phyloP scores from a whole-genome alignment of 257 asterid species.

The Craterostigma plantagineum region DNA sequence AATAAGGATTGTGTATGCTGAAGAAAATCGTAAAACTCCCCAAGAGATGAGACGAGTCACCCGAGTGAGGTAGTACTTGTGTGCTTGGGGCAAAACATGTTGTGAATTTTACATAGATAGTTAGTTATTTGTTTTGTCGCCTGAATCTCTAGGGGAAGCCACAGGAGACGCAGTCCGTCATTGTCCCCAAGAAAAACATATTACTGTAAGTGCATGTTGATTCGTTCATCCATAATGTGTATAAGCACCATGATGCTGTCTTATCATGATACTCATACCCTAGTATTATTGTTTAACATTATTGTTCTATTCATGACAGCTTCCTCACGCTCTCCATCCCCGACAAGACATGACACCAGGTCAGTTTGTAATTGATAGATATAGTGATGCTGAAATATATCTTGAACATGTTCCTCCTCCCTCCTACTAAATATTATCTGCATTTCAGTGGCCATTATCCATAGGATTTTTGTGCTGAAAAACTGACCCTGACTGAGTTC shows the following conservation, averaged over 20 bases:
- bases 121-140: slow-evolving; percentile 2
- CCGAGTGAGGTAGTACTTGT: slow-evolving; percentile 36
- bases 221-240: slow-evolving; percentile 7
- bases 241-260: neutral
- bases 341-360: slow-evolving; percentile 47
- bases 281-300: slow-evolving; percentile 8
- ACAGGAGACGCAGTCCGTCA: slow-evolving; percentile 52
- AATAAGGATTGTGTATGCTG: slow-evolving; percentile 82
- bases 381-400: too few species aligned
- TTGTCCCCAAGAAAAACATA: slow-evolving; percentile 52
- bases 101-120: neutral
- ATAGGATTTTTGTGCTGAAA: too few species aligned
- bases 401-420: neutral
- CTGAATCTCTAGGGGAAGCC: slow-evolving; percentile 43
- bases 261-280: neutral
- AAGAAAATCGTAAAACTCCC: slow-evolving; percentile 88
- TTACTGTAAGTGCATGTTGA: slow-evolving; percentile 56
- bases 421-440: neutral
- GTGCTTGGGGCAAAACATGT: slow-evolving; percentile 3
- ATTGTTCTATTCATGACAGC: slow-evolving; percentile 38
- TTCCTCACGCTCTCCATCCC: slow-evolving; percentile 59
- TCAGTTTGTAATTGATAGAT: slow-evolving; percentile 19
- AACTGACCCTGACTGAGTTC: too few species aligned
- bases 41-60: slow-evolving; percentile 72
- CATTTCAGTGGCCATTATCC: too few species aligned